Conservation (phyloP, 768 basidiomycete genomes). For the Phylloporus arenicola region DNA sequence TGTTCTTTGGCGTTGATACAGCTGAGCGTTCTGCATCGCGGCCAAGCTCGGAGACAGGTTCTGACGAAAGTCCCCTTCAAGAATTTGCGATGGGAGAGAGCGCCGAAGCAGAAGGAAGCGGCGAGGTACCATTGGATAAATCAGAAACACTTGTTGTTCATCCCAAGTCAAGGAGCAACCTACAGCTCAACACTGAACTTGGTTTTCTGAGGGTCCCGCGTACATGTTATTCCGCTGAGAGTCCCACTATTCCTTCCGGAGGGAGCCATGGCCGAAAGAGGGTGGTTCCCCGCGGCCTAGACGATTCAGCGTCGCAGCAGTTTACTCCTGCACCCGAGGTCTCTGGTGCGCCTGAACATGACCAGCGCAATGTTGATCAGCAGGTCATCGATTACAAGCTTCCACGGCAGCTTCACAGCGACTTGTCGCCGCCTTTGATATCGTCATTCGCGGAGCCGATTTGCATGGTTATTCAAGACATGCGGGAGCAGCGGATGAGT, state of each 20-base stretch:
- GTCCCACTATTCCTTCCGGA: neutral
- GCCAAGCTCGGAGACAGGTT: slow-evolving; percentile 11
- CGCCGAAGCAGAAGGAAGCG: slow-evolving; percentile 8
- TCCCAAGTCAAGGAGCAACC: neutral
- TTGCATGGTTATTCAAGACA: slow-evolving; percentile 79
- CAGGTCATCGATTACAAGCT: slow-evolving; percentile 50
- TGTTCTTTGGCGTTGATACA: slow-evolving; percentile 2
- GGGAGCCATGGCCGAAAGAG: slow-evolving; percentile 2
- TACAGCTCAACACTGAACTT: slow-evolving; percentile 4
- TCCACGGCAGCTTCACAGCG: slow-evolving; percentile 55
- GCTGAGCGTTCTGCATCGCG: slow-evolving; percentile 7
- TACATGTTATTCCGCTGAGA: neutral
- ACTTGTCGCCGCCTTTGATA: slow-evolving; percentile 51
- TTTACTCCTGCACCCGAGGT: neutral
- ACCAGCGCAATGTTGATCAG: slow-evolving; percentile 8
- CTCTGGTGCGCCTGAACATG: slow-evolving; percentile 4
- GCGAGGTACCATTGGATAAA: slow-evolving; percentile 7
- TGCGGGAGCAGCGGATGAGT: slow-evolving; percentile 96
- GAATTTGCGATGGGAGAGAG: slow-evolving; percentile 15
- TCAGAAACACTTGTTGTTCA: neutral
- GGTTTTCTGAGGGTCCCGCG: neutral
- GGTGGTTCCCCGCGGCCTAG: neutral
- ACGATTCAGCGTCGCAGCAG: neutral
- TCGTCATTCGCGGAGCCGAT: slow-evolving; percentile 72
- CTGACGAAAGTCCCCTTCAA: slow-evolving; percentile 11